Percentiles rank a stretch among this genome's conserved stretches.
Evolutionary conservation across 495 filamentous ascomycete species (phyloP).

Genomic region (Symbiotaphrina buchneri): DNA sequence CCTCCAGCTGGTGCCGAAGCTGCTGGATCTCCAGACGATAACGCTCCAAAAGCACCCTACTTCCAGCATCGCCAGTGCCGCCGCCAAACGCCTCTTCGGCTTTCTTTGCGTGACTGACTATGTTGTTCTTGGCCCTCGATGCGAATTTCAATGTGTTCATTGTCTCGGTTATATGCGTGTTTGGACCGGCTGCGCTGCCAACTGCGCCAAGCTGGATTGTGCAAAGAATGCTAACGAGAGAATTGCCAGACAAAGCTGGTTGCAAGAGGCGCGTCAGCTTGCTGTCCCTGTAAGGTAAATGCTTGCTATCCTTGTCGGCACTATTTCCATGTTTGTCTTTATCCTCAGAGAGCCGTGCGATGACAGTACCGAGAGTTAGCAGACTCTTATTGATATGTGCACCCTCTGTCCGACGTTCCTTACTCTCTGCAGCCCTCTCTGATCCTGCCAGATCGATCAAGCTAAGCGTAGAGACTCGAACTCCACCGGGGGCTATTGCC

Average conservation of each 20-base stretch:
- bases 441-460: slow-evolving; percentile 94
- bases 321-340: slow-evolving; percentile 61
- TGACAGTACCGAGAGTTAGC: slow-evolving; percentile 86
- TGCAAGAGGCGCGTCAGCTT: slow-evolving; percentile 88
- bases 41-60: slow-evolving; percentile 70
- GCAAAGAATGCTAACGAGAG: slow-evolving; percentile 89
- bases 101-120: slow-evolving; percentile 89
- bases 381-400: slow-evolving; percentile 97
- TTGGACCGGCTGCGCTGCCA: slow-evolving; percentile 34
- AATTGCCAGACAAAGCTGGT: slow-evolving; percentile 79
- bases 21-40: slow-evolving; percentile 89
- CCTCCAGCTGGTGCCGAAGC: slow-evolving; percentile 59
- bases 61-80: slow-evolving; percentile 52
- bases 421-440: slow-evolving; percentile 84
- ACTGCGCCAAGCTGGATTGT: slow-evolving; percentile 65
- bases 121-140: slow-evolving; percentile 88
- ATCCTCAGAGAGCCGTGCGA: slow-evolving; percentile 60
- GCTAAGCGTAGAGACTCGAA: slow-evolving; percentile 83
- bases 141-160: slow-evolving; percentile 95
- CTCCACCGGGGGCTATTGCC: slow-evolving; percentile 66
- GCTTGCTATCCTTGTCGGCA: slow-evolving; percentile 57
- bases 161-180: slow-evolving; percentile 62
- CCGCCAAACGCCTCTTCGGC: slow-evolving; percentile 69
- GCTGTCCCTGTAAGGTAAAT: slow-evolving; percentile 90
- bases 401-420: slow-evolving; percentile 83